These are phyloP conservation scores for Zoysia japonica DNA, from an alignment of 176 grass and related monocot genomes.

Conservation along the genomic window DNA sequence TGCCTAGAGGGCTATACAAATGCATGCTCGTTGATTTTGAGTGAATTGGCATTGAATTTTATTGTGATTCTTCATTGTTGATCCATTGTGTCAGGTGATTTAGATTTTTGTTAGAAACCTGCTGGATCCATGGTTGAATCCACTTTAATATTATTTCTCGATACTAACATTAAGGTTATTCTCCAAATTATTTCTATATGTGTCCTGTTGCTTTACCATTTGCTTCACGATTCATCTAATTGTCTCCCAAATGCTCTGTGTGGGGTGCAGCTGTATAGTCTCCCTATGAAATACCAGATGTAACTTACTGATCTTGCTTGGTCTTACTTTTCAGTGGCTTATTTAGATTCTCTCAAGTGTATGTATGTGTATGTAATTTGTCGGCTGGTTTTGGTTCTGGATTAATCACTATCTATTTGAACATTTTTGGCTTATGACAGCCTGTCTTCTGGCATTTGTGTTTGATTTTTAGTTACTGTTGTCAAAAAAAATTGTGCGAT, in stretches of 20 bases:
- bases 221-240: not conserved
- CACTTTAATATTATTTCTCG: not conserved
- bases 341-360: not conserved
- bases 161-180: not conserved
- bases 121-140: not conserved
- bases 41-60: not conserved
- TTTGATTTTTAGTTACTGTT: conserved; percentile 18
- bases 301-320: not conserved
- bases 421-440: not conserved
- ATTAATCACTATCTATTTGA: not conserved
- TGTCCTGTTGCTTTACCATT: not conserved
- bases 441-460: conserved; percentile 5
- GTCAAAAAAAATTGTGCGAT: not conserved
- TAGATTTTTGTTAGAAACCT: not conserved
- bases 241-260: not conserved
- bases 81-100: not conserved
- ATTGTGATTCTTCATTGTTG: not conserved
- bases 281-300: not conserved
- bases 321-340: not conserved
- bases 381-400: not conserved
- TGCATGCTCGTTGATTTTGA: conserved; percentile 7
- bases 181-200: not conserved
- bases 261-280: not conserved
- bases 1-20: not conserved
- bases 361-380: not conserved